A percentile compares a stretch with the other conserved stretches of the same genome.
phyloP scores from a whole-genome alignment of 192 early-diverging fungal genomes.

The Backusella australiensis region DNA sequence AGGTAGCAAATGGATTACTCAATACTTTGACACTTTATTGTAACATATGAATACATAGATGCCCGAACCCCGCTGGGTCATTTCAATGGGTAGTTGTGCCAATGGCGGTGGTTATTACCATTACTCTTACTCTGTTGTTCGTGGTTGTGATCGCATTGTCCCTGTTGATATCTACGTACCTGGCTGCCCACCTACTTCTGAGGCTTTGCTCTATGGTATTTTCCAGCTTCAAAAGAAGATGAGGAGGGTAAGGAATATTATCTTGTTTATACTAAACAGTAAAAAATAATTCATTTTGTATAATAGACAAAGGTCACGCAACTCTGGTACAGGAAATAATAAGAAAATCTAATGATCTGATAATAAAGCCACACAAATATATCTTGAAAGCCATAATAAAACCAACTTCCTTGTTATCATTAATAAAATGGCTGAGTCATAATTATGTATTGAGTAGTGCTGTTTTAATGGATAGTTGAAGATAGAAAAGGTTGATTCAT shows the following conservation, averaged over 20 bases:
- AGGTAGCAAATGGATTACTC: slow-evolving; percentile 27
- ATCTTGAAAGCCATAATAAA: too few relatives aligned
- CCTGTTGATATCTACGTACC: slow-evolving; percentile 96
- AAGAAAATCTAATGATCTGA: too few relatives aligned
- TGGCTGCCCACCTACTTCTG: slow-evolving; percentile 96
- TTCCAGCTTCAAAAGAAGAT: slow-evolving; percentile 99
- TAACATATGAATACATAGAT: slow-evolving; percentile 43
- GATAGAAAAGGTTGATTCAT: too few relatives aligned
- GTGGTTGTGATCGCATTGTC: slow-evolving; percentile 95
- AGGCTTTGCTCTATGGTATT: slow-evolving; percentile 93
- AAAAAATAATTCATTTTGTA: neutral
- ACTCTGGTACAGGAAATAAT: slow-evolving; percentile 78
- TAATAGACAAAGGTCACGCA: slow-evolving; percentile 56
- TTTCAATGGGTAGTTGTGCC: slow-evolving; percentile 96
- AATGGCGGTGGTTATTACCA: slow-evolving; percentile 99
- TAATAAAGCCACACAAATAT: too few relatives aligned
- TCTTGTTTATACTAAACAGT: neutral
- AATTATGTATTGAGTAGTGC: too few relatives aligned
- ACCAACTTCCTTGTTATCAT: too few relatives aligned
- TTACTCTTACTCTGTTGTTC: slow-evolving; percentile 94
- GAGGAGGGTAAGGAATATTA: slow-evolving; percentile 52
- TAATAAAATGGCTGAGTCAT: too few relatives aligned
- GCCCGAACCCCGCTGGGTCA: slow-evolving; percentile 98
- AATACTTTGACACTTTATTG: neutral
- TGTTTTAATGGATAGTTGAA: too few relatives aligned